Base-by-base conservation (phyloP, 176 grass and related monocot species). In the Luzula sylvatica region DNA sequence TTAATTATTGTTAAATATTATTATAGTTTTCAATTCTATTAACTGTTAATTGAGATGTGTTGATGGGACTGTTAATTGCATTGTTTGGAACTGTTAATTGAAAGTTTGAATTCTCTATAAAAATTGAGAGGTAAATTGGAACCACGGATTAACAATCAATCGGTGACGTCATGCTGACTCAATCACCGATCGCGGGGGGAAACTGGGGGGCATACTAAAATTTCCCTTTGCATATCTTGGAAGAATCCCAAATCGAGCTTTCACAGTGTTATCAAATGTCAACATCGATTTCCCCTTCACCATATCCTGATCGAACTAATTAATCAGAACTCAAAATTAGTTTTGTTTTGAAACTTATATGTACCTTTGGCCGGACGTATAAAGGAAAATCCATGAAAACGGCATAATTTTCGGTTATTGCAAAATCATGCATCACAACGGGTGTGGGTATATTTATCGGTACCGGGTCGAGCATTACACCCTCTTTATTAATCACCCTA, bases 361-460 rank as follows among this genome's bases (percentile, higher is more conserved):
- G 30, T 52, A 90, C 86, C 86, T 92, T 92, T 47, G 86, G 80
- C 47, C 29, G 65, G 65, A 92, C 80, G 59, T 77, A 67, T 53
- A 92, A 56, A 71, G 86, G 86, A 13, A 92, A 68, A 61, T 92
- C 86, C 86, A 92, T 85, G 59, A 92, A 92, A 55, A 92, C 77
- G 21, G 80, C 78, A 58, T 85, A 92, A 44, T 90, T 81, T 56
- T 90, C 86, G 17, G 86, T 85, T 59, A 92, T 92, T 15, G 80
- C 86, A 81, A 92, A 92, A 56, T 92, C 86, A 64, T 90, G 86
- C 86, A 90, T 90, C 86, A 90, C 83, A 68, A 90, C 63, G 67
- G 86, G 64, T 20, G 67, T 79, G 6, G 86, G 63, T 74, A 90
- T 90, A 70, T 76, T 90, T 85, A 90, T 90, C 25, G 86, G 86